Conservation (phyloP, 1,139 yeast genomes). For the Geotrichum histeridarum region DNA sequence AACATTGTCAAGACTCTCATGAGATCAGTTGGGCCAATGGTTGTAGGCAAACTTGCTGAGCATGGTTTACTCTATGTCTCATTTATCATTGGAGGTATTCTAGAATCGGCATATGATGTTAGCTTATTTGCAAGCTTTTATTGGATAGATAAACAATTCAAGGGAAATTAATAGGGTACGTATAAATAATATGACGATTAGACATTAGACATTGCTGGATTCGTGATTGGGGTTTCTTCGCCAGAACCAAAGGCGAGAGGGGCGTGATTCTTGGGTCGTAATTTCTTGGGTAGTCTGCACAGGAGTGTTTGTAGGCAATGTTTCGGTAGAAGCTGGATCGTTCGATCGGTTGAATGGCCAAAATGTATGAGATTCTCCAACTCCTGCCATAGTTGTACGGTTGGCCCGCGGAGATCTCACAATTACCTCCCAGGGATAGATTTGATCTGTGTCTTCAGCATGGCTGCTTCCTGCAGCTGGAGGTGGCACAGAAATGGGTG, state of each 20-base stretch:
- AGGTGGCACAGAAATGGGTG: neutral
- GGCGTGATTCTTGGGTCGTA: neutral
- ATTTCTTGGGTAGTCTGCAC: neutral
- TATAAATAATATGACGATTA: neutral
- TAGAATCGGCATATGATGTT: slow-evolving; percentile 39
- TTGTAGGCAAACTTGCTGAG: slow-evolving; percentile 70
- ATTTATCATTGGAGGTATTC: slow-evolving; percentile 59
- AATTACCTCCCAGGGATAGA: slow-evolving; percentile 20
- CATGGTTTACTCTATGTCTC: slow-evolving; percentile 50
- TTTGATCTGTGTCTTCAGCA: neutral
- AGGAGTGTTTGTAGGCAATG: neutral
- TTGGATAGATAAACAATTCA: slow-evolving; percentile 16
- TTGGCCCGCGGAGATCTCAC: slow-evolving; percentile 9
- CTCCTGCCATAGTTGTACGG: too few relatives aligned
- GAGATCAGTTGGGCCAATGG: slow-evolving; percentile 70
- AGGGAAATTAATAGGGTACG: neutral
- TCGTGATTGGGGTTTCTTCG: neutral
- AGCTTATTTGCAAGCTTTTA: slow-evolving; percentile 27
- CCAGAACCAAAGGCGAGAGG: neutral
- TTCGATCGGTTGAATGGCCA: neutral
- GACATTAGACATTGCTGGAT: neutral
- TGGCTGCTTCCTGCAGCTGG: neutral
- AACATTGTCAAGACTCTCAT: slow-evolving; percentile 83
- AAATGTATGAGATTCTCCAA: too few relatives aligned
- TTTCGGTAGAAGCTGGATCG: neutral